Evolutionary conservation across 2,329 filamentous ascomycete genomes (phyloP).

Genomic region (Penicillium sp.): DNA sequence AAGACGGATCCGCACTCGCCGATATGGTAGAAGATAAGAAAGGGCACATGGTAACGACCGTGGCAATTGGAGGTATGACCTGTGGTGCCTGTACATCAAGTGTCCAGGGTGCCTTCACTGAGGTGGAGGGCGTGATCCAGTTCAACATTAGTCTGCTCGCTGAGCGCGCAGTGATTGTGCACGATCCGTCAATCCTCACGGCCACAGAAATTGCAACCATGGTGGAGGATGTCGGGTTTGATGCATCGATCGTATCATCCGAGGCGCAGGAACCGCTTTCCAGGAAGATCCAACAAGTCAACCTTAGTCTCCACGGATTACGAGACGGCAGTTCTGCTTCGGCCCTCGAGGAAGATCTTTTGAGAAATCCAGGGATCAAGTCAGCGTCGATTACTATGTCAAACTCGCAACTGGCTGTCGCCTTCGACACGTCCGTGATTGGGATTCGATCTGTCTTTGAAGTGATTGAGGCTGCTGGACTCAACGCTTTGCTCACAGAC

Average conservation of each 20-base stretch:
- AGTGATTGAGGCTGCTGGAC: slow-evolving; percentile 71
- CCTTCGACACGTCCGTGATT: slow-evolving; percentile 65
- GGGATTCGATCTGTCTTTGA: slow-evolving; percentile 82
- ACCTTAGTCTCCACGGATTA: slow-evolving; percentile 80
- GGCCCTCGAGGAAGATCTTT: slow-evolving; percentile 64
- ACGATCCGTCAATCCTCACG: slow-evolving; percentile 67
- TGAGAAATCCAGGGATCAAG: slow-evolving; percentile 63
- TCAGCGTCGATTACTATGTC: slow-evolving; percentile 69
- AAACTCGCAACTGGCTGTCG: slow-evolving; percentile 69
- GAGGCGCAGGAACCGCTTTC: slow-evolving; percentile 56
- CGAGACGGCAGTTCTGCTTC: slow-evolving; percentile 67
- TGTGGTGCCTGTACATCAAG: slow-evolving; percentile 94
- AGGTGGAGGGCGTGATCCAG: slow-evolving; percentile 70
- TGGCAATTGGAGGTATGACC: slow-evolving; percentile 94
- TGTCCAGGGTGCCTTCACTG: slow-evolving; percentile 75
- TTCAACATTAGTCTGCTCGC: slow-evolving; percentile 95
- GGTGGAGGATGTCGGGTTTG: slow-evolving; percentile 88
- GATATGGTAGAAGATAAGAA: slow-evolving; percentile 32
- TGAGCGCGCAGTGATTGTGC: slow-evolving; percentile 82
- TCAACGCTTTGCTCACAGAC: slow-evolving; percentile 85
- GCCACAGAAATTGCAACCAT: slow-evolving; percentile 71
- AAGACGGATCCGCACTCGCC: slow-evolving; percentile 31
- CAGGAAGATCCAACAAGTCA: slow-evolving; percentile 57
- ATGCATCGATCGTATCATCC: slow-evolving; percentile 75
- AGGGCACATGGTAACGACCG: slow-evolving; percentile 64